Conservation (phyloP, 2,329 filamentous ascomycete genomes). For the Aulographum hederae region DNA sequence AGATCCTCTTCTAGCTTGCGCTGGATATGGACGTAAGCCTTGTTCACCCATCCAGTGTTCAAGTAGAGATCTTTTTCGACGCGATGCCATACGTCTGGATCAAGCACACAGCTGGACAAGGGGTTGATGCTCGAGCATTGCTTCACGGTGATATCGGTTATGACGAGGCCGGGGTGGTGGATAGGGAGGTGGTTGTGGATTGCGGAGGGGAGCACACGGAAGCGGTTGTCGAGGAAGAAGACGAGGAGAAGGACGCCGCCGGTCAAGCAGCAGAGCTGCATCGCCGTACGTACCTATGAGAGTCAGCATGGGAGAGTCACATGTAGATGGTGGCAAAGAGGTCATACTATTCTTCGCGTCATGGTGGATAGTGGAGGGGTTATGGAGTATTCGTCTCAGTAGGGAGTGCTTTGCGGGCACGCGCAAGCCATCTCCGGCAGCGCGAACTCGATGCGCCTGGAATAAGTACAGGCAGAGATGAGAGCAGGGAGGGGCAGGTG, state of each 20-base stretch:
- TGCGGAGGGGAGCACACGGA: conserved; percentile 66
- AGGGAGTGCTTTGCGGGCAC: no score
- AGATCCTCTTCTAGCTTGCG: conserved; percentile 78
- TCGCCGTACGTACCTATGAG: conserved; percentile 42
- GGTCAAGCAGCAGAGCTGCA: conserved; percentile 54
- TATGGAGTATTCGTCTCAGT: no score
- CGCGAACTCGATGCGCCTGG: no score
- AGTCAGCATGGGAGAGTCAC: no score
- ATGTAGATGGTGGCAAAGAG: no score
- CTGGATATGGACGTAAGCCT: conserved; percentile 65
- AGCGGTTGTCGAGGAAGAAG: conserved; percentile 74
- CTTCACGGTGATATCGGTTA: conserved; percentile 68
- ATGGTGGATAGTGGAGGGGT: conserved; percentile 9
- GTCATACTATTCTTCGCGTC: conserved; percentile 21
- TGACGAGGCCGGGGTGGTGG: conserved; percentile 66
- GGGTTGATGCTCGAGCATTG: conserved; percentile 58
- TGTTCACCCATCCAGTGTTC: conserved; percentile 51
- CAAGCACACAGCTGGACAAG: conserved; percentile 59
- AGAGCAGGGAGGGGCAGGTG: no score
- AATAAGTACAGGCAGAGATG: no score
- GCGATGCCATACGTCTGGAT: conserved; percentile 57
- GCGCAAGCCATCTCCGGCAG: no score
- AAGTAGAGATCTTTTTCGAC: conserved; percentile 84
- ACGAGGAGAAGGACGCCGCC: conserved; percentile 47
- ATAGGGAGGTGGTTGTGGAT: conserved; percentile 71